Percentiles rank a stretch among this genome's conserved stretches.
Evolutionary conservation across 2,329 filamentous ascomycete species (phyloP).

Genomic region (Colletotrichum horii): DNA sequence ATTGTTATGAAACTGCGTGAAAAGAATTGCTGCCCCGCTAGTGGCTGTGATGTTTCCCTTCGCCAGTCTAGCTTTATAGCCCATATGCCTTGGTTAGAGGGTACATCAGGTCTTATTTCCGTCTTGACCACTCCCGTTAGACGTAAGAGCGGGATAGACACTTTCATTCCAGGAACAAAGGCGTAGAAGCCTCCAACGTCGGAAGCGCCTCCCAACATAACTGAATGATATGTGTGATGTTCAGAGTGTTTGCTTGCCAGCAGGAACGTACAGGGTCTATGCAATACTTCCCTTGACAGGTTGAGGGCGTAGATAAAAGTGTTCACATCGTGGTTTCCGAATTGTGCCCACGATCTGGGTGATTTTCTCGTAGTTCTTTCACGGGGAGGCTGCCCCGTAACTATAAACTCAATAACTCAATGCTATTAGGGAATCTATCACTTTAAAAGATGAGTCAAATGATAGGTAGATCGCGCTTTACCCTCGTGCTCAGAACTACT

Average conservation of each 20-base stretch:
- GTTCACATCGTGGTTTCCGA: too few relatives aligned
- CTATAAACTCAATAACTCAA: too few relatives aligned
- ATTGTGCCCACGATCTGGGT: too few relatives aligned
- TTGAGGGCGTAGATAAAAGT: too few relatives aligned
- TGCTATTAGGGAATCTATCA: background rate
- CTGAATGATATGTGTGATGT: background rate
- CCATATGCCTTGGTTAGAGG: background rate
- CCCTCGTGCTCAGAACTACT: background rate
- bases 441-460: background rate
- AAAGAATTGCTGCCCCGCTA: background rate
- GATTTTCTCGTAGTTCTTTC: too few relatives aligned
- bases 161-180: background rate
- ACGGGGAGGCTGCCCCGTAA: too few relatives aligned
- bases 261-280: too few relatives aligned
- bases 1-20: background rate
- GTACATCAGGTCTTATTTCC: background rate
- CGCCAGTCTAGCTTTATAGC: background rate
- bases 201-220: background rate
- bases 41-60: background rate
- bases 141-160: accelerated
- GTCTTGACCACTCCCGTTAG: background rate
- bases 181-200: background rate
- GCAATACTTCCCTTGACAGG: too few relatives aligned
- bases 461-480: background rate
- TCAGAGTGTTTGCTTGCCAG: too few relatives aligned